Percentiles rank a stretch among this genome's conserved stretches.
These are phyloP conservation scores for Naganishia randhawae DNA, from an alignment of 768 basidiomycete species.

Conservation along the genomic window DNA sequence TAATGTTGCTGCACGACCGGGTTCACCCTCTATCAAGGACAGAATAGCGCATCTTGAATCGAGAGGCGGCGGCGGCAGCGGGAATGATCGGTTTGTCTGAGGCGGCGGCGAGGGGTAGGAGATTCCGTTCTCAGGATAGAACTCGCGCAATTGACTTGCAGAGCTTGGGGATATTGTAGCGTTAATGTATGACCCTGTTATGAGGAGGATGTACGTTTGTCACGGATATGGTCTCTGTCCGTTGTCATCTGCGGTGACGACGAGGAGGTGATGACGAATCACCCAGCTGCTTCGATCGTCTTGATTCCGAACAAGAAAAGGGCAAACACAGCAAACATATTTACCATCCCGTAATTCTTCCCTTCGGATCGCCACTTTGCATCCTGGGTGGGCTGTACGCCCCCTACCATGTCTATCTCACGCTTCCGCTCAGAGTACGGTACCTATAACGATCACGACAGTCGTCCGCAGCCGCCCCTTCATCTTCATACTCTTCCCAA, in stretches of 20 bases:
- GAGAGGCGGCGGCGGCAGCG: neutral
- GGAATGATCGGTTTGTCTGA: conserved; percentile 24
- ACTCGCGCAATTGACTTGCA: too few species aligned
- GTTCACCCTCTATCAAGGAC: conserved; percentile 25
- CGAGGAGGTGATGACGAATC: conserved; percentile 16
- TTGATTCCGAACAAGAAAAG: neutral
- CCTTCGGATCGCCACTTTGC: too few species aligned
- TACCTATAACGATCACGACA: neutral
- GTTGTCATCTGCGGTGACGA: neutral
- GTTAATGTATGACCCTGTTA: neutral
- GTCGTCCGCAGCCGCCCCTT: conserved; percentile 54
- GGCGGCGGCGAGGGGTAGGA: neutral
- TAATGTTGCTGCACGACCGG: conserved; percentile 8
- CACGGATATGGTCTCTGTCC: neutral
- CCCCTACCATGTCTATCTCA: neutral
- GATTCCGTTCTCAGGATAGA: too few species aligned
- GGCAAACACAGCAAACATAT: too few species aligned
- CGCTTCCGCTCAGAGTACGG: neutral
- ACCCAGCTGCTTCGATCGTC: neutral
- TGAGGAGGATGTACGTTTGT: neutral
- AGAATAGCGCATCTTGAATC: conserved; percentile 28
- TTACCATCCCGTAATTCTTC: too few species aligned
- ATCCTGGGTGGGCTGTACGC: too few species aligned
- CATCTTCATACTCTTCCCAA: conserved; percentile 63
- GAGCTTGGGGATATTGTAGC: too few species aligned